Evolutionary conservation across 371 early-diverging fungal genomes (phyloP).

Genomic region (Syncephalis fuscata): DNA sequence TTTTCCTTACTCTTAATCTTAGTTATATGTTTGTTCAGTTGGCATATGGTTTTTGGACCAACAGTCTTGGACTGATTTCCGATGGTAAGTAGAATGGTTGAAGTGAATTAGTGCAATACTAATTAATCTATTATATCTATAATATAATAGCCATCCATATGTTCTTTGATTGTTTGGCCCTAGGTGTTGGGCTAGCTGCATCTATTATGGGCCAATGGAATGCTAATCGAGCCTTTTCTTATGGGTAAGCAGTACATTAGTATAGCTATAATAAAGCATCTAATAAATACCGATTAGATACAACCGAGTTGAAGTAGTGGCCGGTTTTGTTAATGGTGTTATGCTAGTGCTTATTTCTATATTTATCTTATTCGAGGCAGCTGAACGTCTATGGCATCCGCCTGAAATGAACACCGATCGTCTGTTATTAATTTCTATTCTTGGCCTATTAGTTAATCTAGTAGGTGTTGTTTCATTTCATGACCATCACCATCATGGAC

Average conservation of each 20-base stretch:
- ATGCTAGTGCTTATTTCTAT: conserved; percentile 75
- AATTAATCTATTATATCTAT: not conserved
- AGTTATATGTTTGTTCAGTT: conserved; percentile 86
- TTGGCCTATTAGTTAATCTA: conserved; percentile 82
- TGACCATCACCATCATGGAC: conserved; percentile 58
- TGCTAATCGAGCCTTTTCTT: conserved; percentile 53
- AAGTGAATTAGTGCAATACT: not conserved
- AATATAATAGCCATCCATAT: conserved; percentile 69
- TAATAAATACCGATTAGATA: conserved; percentile 29
- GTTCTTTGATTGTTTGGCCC: conserved; percentile 90
- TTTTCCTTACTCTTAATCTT: conserved; percentile 81
- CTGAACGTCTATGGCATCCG: conserved; percentile 70
- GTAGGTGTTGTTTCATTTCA: conserved; percentile 88
- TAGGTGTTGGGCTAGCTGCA: conserved; percentile 73
- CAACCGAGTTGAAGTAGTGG: conserved; percentile 75
- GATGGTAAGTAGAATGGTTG: conserved; percentile 43
- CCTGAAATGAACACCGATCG: conserved; percentile 76
- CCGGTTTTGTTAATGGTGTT: conserved; percentile 83
- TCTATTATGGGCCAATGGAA: conserved; percentile 86
- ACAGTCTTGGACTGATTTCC: conserved; percentile 82
- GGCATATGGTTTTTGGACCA: conserved; percentile 79
- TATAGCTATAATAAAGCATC: not conserved
- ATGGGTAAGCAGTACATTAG: conserved; percentile 28
- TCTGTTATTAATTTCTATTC: conserved; percentile 67
- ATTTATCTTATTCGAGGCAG: conserved; percentile 77